These are phyloP conservation scores for Hemisphaericaspora nanyangensis DNA, from an alignment of 805 yeast species.

Conservation along the genomic window DNA sequence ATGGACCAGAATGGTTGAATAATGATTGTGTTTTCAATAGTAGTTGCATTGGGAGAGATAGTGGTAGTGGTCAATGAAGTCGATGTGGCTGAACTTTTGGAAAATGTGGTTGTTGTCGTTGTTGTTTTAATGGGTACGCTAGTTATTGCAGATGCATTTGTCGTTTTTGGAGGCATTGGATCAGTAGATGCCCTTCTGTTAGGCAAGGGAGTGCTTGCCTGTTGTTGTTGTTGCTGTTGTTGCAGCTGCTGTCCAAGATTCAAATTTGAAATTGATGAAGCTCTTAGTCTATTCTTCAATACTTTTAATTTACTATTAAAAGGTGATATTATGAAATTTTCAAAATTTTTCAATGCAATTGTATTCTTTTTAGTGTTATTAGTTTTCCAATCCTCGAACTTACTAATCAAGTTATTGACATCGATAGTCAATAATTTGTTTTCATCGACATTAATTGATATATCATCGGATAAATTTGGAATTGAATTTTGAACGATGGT, in stretches of 20 bases:
- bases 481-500: conserved; percentile 6
- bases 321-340: conserved; percentile 23
- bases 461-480: conserved; percentile 6
- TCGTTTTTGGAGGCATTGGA: neutral
- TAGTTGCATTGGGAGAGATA: conserved; percentile 11
- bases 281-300: conserved; percentile 7
- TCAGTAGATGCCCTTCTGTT: neutral
- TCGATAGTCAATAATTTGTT: conserved; percentile 9
- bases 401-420: neutral
- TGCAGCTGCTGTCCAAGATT: conserved; percentile 23
- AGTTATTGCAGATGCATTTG: too few species aligned
- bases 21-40: conserved; percentile 14
- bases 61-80: conserved; percentile 31
- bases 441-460: conserved; percentile 7
- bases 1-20: conserved; percentile 43
- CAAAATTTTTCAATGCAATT: conserved; percentile 23
- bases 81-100: conserved; percentile 33
- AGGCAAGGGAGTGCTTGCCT: conserved; percentile 8
- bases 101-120: conserved; percentile 23
- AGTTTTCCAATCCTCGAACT: neutral
- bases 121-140: conserved; percentile 5
- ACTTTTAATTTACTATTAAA: conserved; percentile 16
- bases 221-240: conserved; percentile 38
- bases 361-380: conserved; percentile 4
- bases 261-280: conserved; percentile 7